A percentile compares a stretch with the other conserved stretches of the same genome.
phyloP scores from a whole-genome alignment of 2,329 filamentous ascomycete species.

The Stemphylium vesicarium region DNA sequence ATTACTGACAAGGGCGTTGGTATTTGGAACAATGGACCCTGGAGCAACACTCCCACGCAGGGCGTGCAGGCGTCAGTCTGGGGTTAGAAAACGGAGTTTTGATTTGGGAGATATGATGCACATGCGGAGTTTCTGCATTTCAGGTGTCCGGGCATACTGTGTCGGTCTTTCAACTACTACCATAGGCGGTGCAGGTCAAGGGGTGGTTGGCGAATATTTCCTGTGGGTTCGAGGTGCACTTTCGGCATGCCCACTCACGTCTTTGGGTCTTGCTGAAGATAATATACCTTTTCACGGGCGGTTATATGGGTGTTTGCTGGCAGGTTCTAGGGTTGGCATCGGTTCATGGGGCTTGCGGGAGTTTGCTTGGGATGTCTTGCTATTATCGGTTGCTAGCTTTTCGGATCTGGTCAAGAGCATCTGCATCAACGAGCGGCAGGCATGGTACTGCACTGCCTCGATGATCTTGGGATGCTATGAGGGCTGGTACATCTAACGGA shows the following conservation, averaged over 20 bases:
- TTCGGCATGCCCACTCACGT: slow-evolving; percentile 39
- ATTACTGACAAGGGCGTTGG: slow-evolving; percentile 53
- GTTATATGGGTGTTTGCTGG: slow-evolving; percentile 41
- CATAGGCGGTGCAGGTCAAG: slow-evolving; percentile 36
- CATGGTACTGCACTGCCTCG: slow-evolving; percentile 24
- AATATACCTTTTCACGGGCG: slow-evolving; percentile 39
- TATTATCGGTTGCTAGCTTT: slow-evolving; percentile 21
- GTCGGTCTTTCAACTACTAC: slow-evolving; percentile 43
- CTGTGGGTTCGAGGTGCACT: slow-evolving; percentile 39
- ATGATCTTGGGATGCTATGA: slow-evolving; percentile 29
- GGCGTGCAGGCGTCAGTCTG: slow-evolving; percentile 93
- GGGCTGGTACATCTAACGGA: slow-evolving; percentile 28
- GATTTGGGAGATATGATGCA: slow-evolving; percentile 47
- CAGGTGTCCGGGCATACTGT: slow-evolving; percentile 50
- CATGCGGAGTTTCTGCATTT: slow-evolving; percentile 53
- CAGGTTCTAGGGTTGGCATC: slow-evolving; percentile 32
- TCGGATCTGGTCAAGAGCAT: slow-evolving; percentile 25
- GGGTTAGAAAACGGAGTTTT: slow-evolving; percentile 66
- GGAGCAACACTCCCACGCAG: slow-evolving; percentile 73
- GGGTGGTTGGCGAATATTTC: slow-evolving; percentile 43
- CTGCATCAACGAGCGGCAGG: slow-evolving; percentile 20
- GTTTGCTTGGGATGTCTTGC: slow-evolving; percentile 31
- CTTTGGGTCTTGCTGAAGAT: slow-evolving; percentile 35
- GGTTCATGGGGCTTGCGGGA: slow-evolving; percentile 31
- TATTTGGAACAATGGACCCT: slow-evolving; percentile 81